These are phyloP conservation scores for Beauveria varroae DNA, from an alignment of 2,329 filamentous ascomycete genomes.

Conservation along the genomic window DNA sequence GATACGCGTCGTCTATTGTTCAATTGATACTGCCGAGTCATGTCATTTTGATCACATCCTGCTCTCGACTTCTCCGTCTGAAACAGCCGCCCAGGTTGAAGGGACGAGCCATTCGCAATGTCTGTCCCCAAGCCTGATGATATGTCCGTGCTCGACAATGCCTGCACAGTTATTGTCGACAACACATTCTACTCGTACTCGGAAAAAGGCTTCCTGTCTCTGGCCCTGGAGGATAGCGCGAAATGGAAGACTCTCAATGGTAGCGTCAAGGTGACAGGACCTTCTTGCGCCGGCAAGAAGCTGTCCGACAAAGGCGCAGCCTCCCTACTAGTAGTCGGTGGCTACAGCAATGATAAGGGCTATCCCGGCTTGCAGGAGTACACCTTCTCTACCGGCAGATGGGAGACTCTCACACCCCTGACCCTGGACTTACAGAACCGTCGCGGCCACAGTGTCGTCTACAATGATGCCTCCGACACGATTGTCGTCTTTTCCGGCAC, in stretches of 20 bases:
- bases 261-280: conserved; percentile 66
- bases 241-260: conserved; percentile 60
- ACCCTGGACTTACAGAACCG: conserved; percentile 57
- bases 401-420: conserved; percentile 38
- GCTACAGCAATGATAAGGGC: conserved; percentile 40
- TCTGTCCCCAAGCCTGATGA: conserved; percentile 58
- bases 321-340: conserved; percentile 76
- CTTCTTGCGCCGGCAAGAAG: conserved; percentile 66
- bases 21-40: conserved; percentile 26
- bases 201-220: conserved; percentile 63
- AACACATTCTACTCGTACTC: conserved; percentile 83
- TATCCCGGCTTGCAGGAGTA: conserved; percentile 72
- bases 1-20: not conserved
- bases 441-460: conserved; percentile 66
- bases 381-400: conserved; percentile 45
- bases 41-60: conserved; percentile 20
- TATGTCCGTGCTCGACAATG: conserved; percentile 56
- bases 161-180: conserved; percentile 75
- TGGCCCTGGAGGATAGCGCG: conserved; percentile 60
- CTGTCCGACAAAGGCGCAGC: conserved; percentile 50
- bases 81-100: conserved; percentile 3
- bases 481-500: conserved; percentile 78
- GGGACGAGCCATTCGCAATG: conserved; percentile 41
- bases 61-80: not conserved
- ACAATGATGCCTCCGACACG: conserved; percentile 59